Conservation (phyloP, 805 yeast genomes). For the Citeromyces matritensis region DNA sequence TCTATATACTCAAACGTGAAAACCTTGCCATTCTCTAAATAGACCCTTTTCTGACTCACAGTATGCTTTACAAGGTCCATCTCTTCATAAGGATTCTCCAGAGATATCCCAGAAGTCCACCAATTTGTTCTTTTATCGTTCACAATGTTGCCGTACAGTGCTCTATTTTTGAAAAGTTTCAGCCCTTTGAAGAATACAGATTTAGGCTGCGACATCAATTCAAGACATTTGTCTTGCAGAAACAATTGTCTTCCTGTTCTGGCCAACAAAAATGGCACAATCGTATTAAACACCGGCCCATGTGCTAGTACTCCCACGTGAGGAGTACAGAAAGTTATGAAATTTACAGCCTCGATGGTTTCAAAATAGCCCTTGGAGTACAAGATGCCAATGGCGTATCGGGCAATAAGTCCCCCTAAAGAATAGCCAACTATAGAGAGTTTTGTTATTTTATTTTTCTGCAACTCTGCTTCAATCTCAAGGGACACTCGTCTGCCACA, state of each 20-base stretch:
- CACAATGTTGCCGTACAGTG: slow-evolving; percentile 61
- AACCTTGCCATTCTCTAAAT: slow-evolving; percentile 18
- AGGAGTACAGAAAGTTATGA: slow-evolving; percentile 54
- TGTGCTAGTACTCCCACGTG: slow-evolving; percentile 57
- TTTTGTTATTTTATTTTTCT: slow-evolving; percentile 31
- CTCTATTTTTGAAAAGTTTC: slow-evolving; percentile 29
- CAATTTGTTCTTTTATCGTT: slow-evolving; percentile 74
- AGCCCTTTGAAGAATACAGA: slow-evolving; percentile 49
- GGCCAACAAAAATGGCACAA: slow-evolving; percentile 55
- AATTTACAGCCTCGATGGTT: slow-evolving; percentile 36
- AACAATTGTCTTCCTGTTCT: slow-evolving; percentile 67
- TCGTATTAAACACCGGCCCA: slow-evolving; percentile 40
- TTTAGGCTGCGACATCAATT: slow-evolving; percentile 46
- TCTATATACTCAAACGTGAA: slow-evolving; percentile 26
- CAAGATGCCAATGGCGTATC: slow-evolving; percentile 70
- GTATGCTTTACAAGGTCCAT: slow-evolving; percentile 15
- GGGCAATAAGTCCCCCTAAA: slow-evolving; percentile 70
- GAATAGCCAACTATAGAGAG: slow-evolving; percentile 80
- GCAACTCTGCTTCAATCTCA: slow-evolving; percentile 37
- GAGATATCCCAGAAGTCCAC: slow-evolving; percentile 67
- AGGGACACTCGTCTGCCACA: slow-evolving; percentile 65
- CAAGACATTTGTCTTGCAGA: slow-evolving; percentile 33
- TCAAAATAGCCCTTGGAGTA: slow-evolving; percentile 33
- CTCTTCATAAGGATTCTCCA: slow-evolving; percentile 39
- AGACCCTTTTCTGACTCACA: slow-evolving; percentile 22